Conservation (phyloP, 352 stramenopile species). For the Pythium scleroteichum region DNA sequence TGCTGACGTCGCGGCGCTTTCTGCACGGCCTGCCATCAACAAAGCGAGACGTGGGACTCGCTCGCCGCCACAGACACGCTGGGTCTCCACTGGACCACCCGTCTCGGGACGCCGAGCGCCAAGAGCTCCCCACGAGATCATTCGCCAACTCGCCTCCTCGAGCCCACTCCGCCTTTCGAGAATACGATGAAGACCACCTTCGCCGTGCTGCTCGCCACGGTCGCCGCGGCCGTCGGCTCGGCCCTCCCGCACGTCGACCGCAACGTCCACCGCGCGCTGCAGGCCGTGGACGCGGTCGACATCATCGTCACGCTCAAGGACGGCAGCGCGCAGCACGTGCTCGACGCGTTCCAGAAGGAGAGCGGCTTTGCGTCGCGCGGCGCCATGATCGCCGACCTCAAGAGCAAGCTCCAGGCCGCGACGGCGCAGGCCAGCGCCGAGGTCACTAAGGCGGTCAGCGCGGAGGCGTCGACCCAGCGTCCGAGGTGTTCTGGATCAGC, state of each 20-base stretch:
- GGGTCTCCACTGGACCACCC: background rate
- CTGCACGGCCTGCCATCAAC: background rate
- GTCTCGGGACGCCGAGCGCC: background rate
- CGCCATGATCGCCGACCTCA: constrained; percentile 20
- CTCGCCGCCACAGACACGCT: too few species aligned
- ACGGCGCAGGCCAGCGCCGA: constrained; percentile 1
- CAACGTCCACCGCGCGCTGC: constrained; percentile 28
- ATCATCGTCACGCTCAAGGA: constrained; percentile 31
- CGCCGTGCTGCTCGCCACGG: constrained; percentile 1
- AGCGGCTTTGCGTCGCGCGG: constrained; percentile 13
- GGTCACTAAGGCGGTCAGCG: constrained; percentile 16
- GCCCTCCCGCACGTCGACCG: constrained; percentile 19
- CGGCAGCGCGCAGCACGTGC: constrained; percentile 4
- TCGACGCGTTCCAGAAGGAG: constrained; percentile 21
- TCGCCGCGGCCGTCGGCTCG: background rate
- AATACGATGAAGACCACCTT: constrained; percentile 16
- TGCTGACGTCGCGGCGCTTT: too few species aligned
- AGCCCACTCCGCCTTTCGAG: constrained; percentile 1
- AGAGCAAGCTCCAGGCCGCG: constrained; percentile 16
- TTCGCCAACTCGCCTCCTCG: constrained; percentile 3
- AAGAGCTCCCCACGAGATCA: background rate
- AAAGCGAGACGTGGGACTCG: background rate
- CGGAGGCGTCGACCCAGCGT: constrained; percentile 17
- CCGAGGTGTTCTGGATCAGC: constrained; percentile 34
- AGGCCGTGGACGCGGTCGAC: constrained; percentile 17